Base-by-base conservation (phyloP, 192 early-diverging fungal species). In the Entomortierella beljakovae region DNA sequence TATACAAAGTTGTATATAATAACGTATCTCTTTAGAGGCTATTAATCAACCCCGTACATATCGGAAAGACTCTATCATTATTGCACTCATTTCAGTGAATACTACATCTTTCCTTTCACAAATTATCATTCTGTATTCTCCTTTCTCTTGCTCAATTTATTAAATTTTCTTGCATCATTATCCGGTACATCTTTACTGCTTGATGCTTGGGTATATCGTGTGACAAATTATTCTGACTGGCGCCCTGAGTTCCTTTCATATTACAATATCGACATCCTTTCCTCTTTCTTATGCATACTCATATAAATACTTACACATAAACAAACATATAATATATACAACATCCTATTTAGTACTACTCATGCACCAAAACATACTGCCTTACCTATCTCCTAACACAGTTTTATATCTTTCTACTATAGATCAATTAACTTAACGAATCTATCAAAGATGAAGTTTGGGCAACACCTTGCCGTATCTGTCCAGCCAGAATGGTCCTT, bases 401-500 rank as follows among this genome's bases (percentile, higher is more conserved):
- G 8, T 52, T 23, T n/a, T 52, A 16, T 52, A 23, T 48, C 29
- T 55, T 34, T 43, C 2, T 9, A 38, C 35, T n/a, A 34, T 58
- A 58, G 57, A 58, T 28, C 57, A n/a, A 5, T 11, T 20, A 63
- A 49, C 43, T 31, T 38, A 63, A 34, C 18, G 10, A 16, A 11
- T 29, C 10, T 46, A 10, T 60, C 58, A 42, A 10, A 13, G n/a
- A 97, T 97, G 95, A 97, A 97, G 86, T 97, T 95, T 86, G 95
- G 95, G 50, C 85, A 87, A 53, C 93, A 94, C 75, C 81, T 97
- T 35, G 81, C 86, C 56, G 85, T 88, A 35, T 81, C 88, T 42
- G 84, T 94, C 31, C 90, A 92, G 59, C 88, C 86, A 7, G 94
- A 95, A 79, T 97, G 95, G 95, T 85, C 85, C 51, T 88, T 91